These are phyloP conservation scores for Davidsoniella australis DNA, from an alignment of 2,329 filamentous ascomycete genomes.

Conservation along the genomic window DNA sequence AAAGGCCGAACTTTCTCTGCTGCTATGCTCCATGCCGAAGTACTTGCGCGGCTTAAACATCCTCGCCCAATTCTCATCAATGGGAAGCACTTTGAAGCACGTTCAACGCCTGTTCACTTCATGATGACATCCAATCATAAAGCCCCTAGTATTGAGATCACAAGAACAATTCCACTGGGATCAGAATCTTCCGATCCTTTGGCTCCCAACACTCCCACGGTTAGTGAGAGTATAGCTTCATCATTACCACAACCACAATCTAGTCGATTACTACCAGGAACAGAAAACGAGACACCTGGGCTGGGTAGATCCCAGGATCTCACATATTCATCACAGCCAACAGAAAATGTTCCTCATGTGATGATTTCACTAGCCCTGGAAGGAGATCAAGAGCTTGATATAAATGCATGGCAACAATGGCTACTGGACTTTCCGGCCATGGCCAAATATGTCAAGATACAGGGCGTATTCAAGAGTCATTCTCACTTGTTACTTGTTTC, in stretches of 20 bases:
- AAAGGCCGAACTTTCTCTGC: conserved; percentile 36
- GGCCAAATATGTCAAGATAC: conserved; percentile 42
- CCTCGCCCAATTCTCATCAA: conserved; percentile 40
- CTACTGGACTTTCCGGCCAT: conserved; percentile 36
- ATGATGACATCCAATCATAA: conserved; percentile 46
- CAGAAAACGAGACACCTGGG: conserved; percentile 5
- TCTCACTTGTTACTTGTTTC: conserved; percentile 41
- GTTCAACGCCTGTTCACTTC: conserved; percentile 42
- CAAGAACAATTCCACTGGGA: conserved; percentile 23
- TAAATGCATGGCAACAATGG: conserved; percentile 44
- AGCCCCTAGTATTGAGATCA: conserved; percentile 39
- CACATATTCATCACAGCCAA: conserved; percentile 25
- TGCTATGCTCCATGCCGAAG: conserved; percentile 43
- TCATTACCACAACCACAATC: too few relatives aligned
- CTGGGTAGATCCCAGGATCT: conserved; percentile 10
- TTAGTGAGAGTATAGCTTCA: too few relatives aligned
- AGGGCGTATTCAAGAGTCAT: conserved; percentile 44
- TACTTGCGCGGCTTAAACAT: conserved; percentile 42
- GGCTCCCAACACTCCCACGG: too few relatives aligned
- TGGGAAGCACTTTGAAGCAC: conserved; percentile 38
- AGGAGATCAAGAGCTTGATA: conserved; percentile 36
- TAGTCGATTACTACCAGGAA: neutral
- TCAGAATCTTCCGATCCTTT: neutral
- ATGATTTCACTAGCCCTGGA: conserved; percentile 44
- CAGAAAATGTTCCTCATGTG: conserved; percentile 39